A percentile compares a stretch with the other conserved stretches of the same genome.
These are phyloP conservation scores for Mortierella sp. DNA, from an alignment of 371 early-diverging fungal genomes.

Conservation along the genomic window DNA sequence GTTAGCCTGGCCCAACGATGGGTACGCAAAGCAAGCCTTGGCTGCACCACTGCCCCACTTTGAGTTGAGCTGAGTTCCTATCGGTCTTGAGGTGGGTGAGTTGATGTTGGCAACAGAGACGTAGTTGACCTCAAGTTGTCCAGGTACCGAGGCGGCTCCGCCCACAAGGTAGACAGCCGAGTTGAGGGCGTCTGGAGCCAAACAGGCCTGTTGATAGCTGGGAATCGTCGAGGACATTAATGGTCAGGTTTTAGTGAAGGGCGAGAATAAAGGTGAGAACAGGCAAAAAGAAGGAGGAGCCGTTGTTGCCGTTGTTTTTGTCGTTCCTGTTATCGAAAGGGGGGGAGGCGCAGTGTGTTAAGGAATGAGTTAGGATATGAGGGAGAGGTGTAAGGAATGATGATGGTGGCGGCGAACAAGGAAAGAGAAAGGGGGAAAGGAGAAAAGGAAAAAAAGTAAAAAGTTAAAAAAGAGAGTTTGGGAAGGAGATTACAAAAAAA, in stretches of 20 bases:
- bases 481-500: background rate
- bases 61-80: background rate
- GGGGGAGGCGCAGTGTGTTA: no score
- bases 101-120: background rate
- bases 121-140: conserved; percentile 1
- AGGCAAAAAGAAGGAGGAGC: background rate
- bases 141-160: background rate
- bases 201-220: conserved; percentile 1
- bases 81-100: background rate
- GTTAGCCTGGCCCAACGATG: background rate
- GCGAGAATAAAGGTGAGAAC: background rate
- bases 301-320: background rate
- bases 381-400: no score
- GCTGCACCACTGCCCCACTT: background rate
- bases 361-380: background rate
- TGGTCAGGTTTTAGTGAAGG: background rate
- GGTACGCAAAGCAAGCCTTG: background rate
- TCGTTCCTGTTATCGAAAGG: background rate
- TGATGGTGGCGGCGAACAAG: background rate
- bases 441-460: background rate
- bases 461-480: background rate
- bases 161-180: conserved; percentile 1
- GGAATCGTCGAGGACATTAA: background rate
- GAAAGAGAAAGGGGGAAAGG: background rate
- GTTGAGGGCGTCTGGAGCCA: background rate